Base-by-base conservation (phyloP, 306 rosid species). In the Vigna angularis region DNA sequence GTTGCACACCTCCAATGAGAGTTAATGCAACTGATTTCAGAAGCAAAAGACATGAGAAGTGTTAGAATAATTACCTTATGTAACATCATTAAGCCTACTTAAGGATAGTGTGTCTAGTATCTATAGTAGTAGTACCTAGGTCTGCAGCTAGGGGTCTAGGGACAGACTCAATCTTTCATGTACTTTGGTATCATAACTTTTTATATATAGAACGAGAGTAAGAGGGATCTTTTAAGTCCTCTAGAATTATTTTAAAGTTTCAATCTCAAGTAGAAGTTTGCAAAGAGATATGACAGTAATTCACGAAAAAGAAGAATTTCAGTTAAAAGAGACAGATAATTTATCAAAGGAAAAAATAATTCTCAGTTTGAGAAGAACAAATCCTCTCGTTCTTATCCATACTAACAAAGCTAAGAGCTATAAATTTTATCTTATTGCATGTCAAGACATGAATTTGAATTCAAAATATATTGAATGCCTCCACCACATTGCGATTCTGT, bases 1-100 rank as follows among this genome's bases (percentile, higher is more conserved):
- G 96, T 92, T 94, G 97, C 77, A 94, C 97, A 63, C 98, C 97
- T 85, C 98, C 98, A 34, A 92, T 88, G 69, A 94, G 93, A 65
- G 98, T 94, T 73, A 94, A 85, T 52, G 93, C 91, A 86, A 94
- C 98, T 94, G 81, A 77, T 48, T 72, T 68, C 52, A 84, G 75
- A 72, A 78, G 64, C 75, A 68, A 64, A 74, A 84, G 47, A 63
- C 74, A 52, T 63, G 69, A 56, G 62, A 55, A 20, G 22, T 20
- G 22, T 20, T 20, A 20, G 22, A 20, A 20, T 20, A 20, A 20
- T 20, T 20, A 20, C 22, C 22, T 20, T 20, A 20, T 1, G 22
- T 20, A 20, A 20, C 22, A 20, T 20, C 22, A 20, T 20, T 20
- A 20, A 20, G 22, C 22, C 22, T 20, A 20, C 22, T 20, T 20